Evolutionary conservation across 768 basidiomycete species (phyloP), one percentile per base, ranked within the genome.

Genomic region (Lactifluus volemus): DNA sequence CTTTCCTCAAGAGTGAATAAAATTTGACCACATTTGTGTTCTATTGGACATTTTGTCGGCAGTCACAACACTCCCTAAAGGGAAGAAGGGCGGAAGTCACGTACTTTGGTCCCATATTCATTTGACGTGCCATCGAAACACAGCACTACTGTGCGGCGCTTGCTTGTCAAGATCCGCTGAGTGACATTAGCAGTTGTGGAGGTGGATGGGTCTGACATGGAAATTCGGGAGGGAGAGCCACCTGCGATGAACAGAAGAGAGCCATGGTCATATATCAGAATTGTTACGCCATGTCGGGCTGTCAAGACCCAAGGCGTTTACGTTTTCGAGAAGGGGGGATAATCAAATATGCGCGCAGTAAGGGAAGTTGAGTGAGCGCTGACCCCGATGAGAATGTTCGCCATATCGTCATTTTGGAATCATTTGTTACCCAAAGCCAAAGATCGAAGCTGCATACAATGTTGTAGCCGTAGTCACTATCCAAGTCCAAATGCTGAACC

Each of bases 11-110:
- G 50, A 72, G 65, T 12, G 68, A 69, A 64, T 75, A 74, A 49
- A 78, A 64, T 29, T 73, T 71, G 48, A 77, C 70, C 32, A 78
- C 70, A 61, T 76, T 78, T 5, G 77, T 75, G 59, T 77, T 76
- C 75, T 78, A 36, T 38, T 9, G 19, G 25, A 9, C 5, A 19
- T 30, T 25, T 42, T 11, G 17, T 32, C 19, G 8, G 34, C 21
- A 36, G 19, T 53, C 19, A 8, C 25, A 14, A 36, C 15, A 5
- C 29, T 17, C n/a, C 14, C 30, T 4, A 36, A 17, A n/a, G 1
- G 36, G 29, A 17, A n/a, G 5, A 25, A 30, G 34, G 39, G 32
- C 12, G 4, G 41, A 34, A 39, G 3, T 14, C 17, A 47, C 58
- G 38, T 21, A 65, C 63, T 1, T 3, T 19, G 5, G 15, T 3